phyloP scores from a whole-genome alignment of 2,329 filamentous ascomycete species.

The Cladophialophora chaetospira region DNA sequence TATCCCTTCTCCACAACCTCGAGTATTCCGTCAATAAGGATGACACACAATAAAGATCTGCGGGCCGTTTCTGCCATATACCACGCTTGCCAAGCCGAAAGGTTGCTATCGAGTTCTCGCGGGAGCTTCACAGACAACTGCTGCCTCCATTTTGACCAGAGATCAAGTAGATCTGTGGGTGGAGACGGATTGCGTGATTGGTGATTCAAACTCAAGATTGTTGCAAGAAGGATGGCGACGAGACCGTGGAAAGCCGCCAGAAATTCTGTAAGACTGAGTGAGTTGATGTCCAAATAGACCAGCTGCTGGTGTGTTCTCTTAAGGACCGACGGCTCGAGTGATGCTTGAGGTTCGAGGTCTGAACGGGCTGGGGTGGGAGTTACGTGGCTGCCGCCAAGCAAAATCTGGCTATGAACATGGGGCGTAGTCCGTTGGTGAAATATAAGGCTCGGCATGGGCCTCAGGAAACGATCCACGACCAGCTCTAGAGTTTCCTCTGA shows the following conservation, averaged over 20 bases:
- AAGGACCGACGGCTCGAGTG: neutral
- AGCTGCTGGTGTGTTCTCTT: conserved; percentile 1
- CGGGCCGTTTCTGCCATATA: conserved; percentile 26
- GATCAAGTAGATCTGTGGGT: conserved; percentile 5
- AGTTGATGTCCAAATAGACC: conserved; percentile 9
- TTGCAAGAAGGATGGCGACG: conserved; percentile 17
- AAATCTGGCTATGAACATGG: conserved; percentile 23
- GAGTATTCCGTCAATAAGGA: conserved; percentile 22
- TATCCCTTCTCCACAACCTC: conserved; percentile 20
- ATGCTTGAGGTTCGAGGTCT: neutral
- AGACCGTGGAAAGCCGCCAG: conserved; percentile 23
- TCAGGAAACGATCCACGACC: conserved; percentile 14
- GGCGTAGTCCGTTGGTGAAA: conserved; percentile 22
- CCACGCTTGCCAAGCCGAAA: conserved; percentile 30
- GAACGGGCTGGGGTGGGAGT: neutral
- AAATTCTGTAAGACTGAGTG: conserved; percentile 14
- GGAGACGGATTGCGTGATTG: neutral
- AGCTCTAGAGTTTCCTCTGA: conserved; percentile 13
- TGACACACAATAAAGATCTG: conserved; percentile 23
- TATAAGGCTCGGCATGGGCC: conserved; percentile 17
- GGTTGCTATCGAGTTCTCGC: conserved; percentile 12
- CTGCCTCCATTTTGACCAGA: conserved; percentile 17
- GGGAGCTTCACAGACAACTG: conserved; percentile 21
- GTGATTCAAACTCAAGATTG: conserved; percentile 8
- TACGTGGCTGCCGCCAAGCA: neutral